Evolutionary conservation across 371 early-diverging fungal genomes (phyloP), one percentile per base, ranked within the genome.

Genomic region (Mucor plumbeus): DNA sequence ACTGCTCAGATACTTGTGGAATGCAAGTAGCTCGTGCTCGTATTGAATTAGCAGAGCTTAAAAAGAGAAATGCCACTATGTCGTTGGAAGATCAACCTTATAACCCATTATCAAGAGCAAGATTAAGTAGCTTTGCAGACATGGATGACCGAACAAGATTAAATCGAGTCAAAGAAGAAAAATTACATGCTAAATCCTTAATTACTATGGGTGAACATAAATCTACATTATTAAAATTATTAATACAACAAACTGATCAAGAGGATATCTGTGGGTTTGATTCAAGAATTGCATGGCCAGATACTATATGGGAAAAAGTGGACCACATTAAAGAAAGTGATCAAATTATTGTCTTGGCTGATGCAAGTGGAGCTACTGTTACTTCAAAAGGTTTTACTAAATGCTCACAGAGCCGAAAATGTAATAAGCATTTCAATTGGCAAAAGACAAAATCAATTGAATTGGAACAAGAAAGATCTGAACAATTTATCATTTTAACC

Each of bases 251-350:
- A 56, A 71, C 73, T 11, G 71, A 79, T 34, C 26, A 26, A 26
- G 58, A 63, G 7, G 65, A 74, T 5, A 7, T 69, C 5, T 88
- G 88, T 63, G 88, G 87, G 0, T 86, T 85, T 61, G 88, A 88
- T 48, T 73, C 78, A 39, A 78, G 88, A 43, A 73, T 88, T 26
- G 63, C 74, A 1, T 85, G 86, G 88, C 78, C 83, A 8, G 85
- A 84, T 54, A 65, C 57, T 7, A 41, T 69, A 13, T 77, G 78
- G 80, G 70, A 70, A 39, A 59, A 68, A n/a, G 69, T 71, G 17
- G 34, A 60, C 19, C 36, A 41, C 4, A 55, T 70, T 44, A 66
- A 63, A 21, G 67, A 71, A 36, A 36, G 67, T 9, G 63, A 67
- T 10, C 53, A 40, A 40, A 31, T 50, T 17, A 26, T 26, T 3